Evolutionary conservation across 2,329 filamentous ascomycete species (phyloP).

Genomic region (Neonectria neomacrospora): DNA sequence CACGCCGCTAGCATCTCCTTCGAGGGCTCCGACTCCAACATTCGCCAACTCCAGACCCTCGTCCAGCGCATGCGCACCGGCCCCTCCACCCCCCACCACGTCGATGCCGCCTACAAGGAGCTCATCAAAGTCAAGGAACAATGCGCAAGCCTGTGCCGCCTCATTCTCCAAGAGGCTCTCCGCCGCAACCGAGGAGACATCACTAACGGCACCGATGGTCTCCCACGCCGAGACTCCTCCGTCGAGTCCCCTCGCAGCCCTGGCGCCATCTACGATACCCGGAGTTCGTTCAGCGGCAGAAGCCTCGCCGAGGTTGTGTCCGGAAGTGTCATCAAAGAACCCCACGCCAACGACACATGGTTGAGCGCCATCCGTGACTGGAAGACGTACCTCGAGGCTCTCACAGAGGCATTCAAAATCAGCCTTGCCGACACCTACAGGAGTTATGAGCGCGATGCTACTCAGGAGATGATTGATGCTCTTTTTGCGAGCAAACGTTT

Average conservation of each 20-base stretch:
- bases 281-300: conserved; percentile 53
- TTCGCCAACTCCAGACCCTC: conserved; percentile 50
- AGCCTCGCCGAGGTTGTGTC: conserved; percentile 50
- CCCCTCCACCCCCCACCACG: conserved; percentile 48
- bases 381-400: conserved; percentile 54
- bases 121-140: conserved; percentile 56
- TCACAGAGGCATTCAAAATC: conserved; percentile 55
- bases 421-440: conserved; percentile 59
- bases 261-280: conserved; percentile 46
- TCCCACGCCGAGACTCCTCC: conserved; percentile 44
- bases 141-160: conserved; percentile 54
- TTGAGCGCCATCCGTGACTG: conserved; percentile 57
- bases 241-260: conserved; percentile 49
- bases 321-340: conserved; percentile 36
- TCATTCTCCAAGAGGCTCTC: conserved; percentile 55
- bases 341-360: conserved; percentile 48
- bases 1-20: conserved; percentile 39
- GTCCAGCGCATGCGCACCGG: conserved; percentile 51
- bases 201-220: conserved; percentile 38
- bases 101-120: conserved; percentile 58
- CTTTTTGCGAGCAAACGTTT: conserved; percentile 56
- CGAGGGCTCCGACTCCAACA: conserved; percentile 48
- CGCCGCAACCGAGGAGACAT: conserved; percentile 39
- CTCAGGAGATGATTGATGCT: conserved; percentile 54
- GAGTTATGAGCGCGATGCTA: conserved; percentile 57